phyloP scores from a whole-genome alignment of 495 filamentous ascomycete genomes.

The Podospora pseudocomata region DNA sequence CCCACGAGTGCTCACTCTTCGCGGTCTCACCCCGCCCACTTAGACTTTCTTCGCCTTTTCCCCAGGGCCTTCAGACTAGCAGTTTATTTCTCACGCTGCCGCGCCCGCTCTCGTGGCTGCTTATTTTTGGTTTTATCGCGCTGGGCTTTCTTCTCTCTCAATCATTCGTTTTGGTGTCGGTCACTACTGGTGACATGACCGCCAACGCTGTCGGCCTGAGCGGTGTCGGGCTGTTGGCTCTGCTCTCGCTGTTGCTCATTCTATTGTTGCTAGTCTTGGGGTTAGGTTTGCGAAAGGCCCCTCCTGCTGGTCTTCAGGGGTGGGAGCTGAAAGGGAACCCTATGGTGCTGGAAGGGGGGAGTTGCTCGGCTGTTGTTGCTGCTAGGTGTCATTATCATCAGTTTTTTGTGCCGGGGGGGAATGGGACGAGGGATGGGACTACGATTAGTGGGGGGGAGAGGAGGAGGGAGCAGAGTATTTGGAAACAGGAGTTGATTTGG shows the following conservation, averaged over 20 bases:
- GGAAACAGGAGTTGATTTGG: constrained; percentile 35
- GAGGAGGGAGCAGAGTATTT: constrained; percentile 21
- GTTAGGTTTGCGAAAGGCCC: constrained; percentile 34
- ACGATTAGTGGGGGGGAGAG: constrained; percentile 1
- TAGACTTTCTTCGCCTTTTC: constrained; percentile 33
- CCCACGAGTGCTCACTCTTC: constrained; percentile 43
- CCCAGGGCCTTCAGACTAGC: constrained; percentile 33
- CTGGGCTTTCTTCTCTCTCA: constrained; percentile 40
- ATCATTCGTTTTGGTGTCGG: constrained; percentile 28
- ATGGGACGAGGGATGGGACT: constrained; percentile 14
- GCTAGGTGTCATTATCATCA: constrained; percentile 37
- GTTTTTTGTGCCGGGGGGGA: not conserved
- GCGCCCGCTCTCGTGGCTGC: constrained; percentile 35
- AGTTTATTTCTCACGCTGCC: constrained; percentile 43
- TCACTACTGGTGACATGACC: not conserved
- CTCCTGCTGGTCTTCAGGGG: constrained; percentile 28
- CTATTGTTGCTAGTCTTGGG: constrained; percentile 30
- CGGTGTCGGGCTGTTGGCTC: constrained; percentile 34
- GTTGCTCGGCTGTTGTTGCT: constrained; percentile 42
- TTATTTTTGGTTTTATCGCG: constrained; percentile 34
- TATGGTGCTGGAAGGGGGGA: constrained; percentile 36
- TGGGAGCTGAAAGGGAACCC: constrained; percentile 39
- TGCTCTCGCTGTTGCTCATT: constrained; percentile 32
- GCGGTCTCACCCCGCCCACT: constrained; percentile 29
- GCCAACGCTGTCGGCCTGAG: constrained; percentile 32